Evolutionary conservation across 306 rosid species (phyloP).

Genomic region (Morella rubra): DNA sequence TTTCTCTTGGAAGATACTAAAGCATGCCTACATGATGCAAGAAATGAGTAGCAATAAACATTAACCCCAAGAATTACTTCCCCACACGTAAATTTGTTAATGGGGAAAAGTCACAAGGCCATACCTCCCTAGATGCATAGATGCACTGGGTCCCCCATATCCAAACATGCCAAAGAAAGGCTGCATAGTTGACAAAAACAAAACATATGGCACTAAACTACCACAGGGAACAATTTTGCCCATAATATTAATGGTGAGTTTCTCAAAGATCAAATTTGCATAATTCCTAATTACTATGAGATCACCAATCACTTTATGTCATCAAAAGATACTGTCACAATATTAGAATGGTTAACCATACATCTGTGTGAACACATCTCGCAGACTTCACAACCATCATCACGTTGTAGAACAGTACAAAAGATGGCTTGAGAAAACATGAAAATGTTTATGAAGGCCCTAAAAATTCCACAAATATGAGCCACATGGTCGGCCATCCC

Average conservation of each 20-base stretch:
- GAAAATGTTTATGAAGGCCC: constrained; percentile 3
- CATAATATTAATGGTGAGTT: not conserved
- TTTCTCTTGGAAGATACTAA: constrained; percentile 56
- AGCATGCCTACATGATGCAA: constrained; percentile 36
- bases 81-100: not conserved
- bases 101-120: not conserved
- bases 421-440: not conserved
- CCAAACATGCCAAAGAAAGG: constrained; percentile 76
- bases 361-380: not conserved
- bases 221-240: not conserved
- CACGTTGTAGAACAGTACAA: not conserved
- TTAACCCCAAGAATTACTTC: not conserved
- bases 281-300: not conserved
- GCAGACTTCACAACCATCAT: not conserved
- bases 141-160: constrained; percentile 64
- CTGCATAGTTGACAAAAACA: constrained; percentile 35
- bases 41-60: not conserved
- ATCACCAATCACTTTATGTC: not conserved
- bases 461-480: not conserved
- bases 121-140: constrained; percentile 68
- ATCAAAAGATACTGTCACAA: not conserved
- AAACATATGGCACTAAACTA: not conserved
- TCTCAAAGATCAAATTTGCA: not conserved
- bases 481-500: not conserved
- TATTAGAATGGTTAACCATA: not conserved